These are phyloP conservation scores for Vigna radiata DNA, from an alignment of 306 rosid species.

Conservation along the genomic window DNA sequence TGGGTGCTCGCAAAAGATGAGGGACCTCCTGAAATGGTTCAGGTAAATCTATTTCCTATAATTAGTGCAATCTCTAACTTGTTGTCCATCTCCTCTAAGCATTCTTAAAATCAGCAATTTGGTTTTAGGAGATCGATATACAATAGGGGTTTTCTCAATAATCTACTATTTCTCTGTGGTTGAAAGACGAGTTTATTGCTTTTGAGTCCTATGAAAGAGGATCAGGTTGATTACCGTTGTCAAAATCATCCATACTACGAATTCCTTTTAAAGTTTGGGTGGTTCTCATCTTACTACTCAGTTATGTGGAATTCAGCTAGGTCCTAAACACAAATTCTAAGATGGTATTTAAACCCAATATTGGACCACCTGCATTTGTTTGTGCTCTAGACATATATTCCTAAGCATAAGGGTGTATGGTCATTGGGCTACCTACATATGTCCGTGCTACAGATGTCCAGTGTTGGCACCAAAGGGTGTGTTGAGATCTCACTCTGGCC, in stretches of 20 bases:
- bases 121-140: constrained; percentile 3
- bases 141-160: not conserved
- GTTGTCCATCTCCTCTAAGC: constrained; percentile 4
- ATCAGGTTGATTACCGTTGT: not conserved
- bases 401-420: not conserved
- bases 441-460: not conserved
- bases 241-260: not conserved
- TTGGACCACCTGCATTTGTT: not conserved
- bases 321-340: not conserved
- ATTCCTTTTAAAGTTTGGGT: not conserved
- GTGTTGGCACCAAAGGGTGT: not conserved
- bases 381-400: not conserved
- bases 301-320: not conserved
- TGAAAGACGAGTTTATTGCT: not conserved
- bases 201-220: not conserved
- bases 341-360: not conserved
- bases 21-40: constrained; percentile 97
- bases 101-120: not conserved
- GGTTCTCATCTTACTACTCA: not conserved
- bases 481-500: not conserved
- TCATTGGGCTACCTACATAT: not conserved
- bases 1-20: constrained; percentile 99
- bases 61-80: not conserved
- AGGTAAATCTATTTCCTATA: constrained; percentile 65
- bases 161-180: not conserved